Evolutionary conservation across 2,329 filamentous ascomycete species (phyloP), one percentile per base, ranked within the genome.

Genomic region (Botrytis medusae): DNA sequence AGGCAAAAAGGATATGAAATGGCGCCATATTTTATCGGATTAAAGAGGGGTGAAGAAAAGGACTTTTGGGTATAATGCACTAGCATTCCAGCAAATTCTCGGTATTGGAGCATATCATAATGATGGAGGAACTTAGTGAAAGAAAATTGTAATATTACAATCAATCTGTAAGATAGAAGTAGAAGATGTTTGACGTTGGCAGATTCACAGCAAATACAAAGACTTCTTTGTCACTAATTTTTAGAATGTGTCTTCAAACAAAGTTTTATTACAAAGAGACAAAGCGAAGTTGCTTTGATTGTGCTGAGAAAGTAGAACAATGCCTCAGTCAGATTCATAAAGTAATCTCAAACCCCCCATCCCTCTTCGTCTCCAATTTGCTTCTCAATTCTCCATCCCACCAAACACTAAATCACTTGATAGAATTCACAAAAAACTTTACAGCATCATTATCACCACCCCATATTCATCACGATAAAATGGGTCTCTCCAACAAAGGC

Each of bases 401-500:
- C 14, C 10, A 68, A 57, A 20, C 1, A 4, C n/a, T 54, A 2
- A 40, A 42, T 29, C 16, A 40, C 16, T 40, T 14, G 8, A 68
- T 16, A 67, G 5, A 22, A 37, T 22, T 54, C 25, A 54, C 2
- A 18, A 12, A 54, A 16, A 32, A 29, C n/a, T 32, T 34, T 29
- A 46, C 22, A 29, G 34, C 12, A 25, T 25, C 20, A 20, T 20
- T 37, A 60, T 12, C 37, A 42, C 2, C 14, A 32, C 6, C 48
- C 12, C 29, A 34, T 20, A 29, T 34, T 22, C 1, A 32, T 7
- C 10, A 67, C n/a, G 2, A 65, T 12, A 32, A 51, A 70, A 70
- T 70, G 68, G 29, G 20, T n/a, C 42, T 70, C 54, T 70, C 68
- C 34, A 70, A 44, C n/a, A 59, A 70, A 22, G 54, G 40, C 22